Conservation (phyloP, 768 basidiomycete genomes). For the Lentinula lateritia region DNA sequence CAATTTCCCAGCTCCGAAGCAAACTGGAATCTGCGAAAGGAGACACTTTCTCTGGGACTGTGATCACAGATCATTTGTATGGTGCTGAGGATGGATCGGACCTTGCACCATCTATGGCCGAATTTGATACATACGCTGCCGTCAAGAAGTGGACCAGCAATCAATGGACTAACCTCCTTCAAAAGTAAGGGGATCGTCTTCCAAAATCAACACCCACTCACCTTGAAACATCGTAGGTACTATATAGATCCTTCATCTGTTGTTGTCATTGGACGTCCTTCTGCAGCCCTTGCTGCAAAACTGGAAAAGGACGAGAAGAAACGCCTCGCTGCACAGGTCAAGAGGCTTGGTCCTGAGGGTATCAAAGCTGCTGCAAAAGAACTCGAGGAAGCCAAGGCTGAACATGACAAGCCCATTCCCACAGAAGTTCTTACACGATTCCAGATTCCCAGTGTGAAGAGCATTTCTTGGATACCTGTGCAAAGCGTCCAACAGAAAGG, state of each 20-base stretch:
- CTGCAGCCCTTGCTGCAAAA: constrained; percentile 72
- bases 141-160: constrained; percentile 67
- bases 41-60: constrained; percentile 66
- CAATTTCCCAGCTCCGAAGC: constrained; percentile 59
- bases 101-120: constrained; percentile 66
- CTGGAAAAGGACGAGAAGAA: constrained; percentile 79
- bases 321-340: constrained; percentile 65
- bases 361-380: constrained; percentile 61
- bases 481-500: constrained; percentile 59
- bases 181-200: constrained; percentile 44
- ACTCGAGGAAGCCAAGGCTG: constrained; percentile 78
- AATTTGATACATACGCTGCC: constrained; percentile 64
- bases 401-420: constrained; percentile 83
- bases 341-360: constrained; percentile 73
- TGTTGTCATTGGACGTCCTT: constrained; percentile 85
- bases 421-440: constrained; percentile 75
- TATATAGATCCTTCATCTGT: constrained; percentile 68
- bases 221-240: constrained; percentile 47
- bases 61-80: constrained; percentile 85
- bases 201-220: neutral
- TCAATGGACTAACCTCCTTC: constrained; percentile 74
- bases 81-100: constrained; percentile 80
- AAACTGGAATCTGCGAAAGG: constrained; percentile 79
- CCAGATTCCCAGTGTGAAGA: constrained; percentile 87
- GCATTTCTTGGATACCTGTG: constrained; percentile 88